These are phyloP conservation scores for Celoporthe dispersa DNA, from an alignment of 2,329 filamentous ascomycete species.

Conservation along the genomic window DNA sequence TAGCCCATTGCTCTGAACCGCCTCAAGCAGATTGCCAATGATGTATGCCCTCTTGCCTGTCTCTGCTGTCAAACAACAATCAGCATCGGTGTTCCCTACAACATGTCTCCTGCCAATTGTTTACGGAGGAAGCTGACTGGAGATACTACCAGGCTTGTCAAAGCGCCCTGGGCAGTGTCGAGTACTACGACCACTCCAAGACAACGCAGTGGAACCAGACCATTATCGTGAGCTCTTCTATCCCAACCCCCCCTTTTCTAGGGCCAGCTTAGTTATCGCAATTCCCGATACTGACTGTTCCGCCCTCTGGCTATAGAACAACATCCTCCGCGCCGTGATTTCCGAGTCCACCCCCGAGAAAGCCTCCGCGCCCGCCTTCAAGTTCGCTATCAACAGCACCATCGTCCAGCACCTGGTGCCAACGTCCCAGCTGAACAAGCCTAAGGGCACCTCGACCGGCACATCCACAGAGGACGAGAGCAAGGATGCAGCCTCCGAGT, in stretches of 20 bases:
- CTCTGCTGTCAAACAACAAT: neutral
- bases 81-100: conserved; percentile 13
- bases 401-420: conserved; percentile 92
- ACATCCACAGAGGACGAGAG: conserved; percentile 57
- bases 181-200: conserved; percentile 84
- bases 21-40: conserved; percentile 82
- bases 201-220: conserved; percentile 87
- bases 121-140: conserved; percentile 24
- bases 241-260: neutral
- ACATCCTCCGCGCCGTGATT: conserved; percentile 77
- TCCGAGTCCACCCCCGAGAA: conserved; percentile 69
- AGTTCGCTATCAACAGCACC: conserved; percentile 97
- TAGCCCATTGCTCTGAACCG: conserved; percentile 78
- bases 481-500: conserved; percentile 52
- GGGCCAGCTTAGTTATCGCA: conserved; percentile 3
- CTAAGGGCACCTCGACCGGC: conserved; percentile 56
- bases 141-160: conserved; percentile 71
- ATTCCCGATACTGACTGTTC: conserved; percentile 20
- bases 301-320: conserved; percentile 57
- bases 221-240: conserved; percentile 75
- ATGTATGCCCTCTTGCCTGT: conserved; percentile 59
- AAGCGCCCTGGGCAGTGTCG: conserved; percentile 71
- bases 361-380: conserved; percentile 70
- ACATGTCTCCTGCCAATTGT: too few species aligned
- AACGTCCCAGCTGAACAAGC: conserved; percentile 66